A percentile compares a stretch with the other conserved stretches of the same genome.
Conservation (phyloP, 495 filamentous ascomycete species). For the Tuber umbilicatum region DNA sequence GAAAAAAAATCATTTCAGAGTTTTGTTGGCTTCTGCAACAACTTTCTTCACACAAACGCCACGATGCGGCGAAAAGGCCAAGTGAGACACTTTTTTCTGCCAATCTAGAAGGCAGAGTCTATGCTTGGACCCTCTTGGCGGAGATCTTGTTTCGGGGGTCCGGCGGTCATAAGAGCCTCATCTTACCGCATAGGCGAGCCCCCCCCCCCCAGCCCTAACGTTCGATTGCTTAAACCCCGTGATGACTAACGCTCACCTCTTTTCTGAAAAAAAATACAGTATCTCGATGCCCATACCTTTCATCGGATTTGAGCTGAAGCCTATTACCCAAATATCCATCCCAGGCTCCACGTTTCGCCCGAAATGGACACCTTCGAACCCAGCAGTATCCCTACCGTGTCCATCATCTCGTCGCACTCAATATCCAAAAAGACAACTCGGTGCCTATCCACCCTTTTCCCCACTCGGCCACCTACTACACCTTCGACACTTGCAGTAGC, state of each 20-base stretch:
- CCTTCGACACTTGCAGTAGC: slow-evolving; percentile 31
- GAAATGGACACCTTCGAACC: not conserved
- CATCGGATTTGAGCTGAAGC: not conserved
- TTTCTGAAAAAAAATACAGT: not conserved
- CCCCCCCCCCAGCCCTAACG: not conserved
- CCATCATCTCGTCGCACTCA: slow-evolving; percentile 31
- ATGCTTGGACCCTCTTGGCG: slow-evolving; percentile 10
- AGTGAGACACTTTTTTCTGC: slow-evolving; percentile 15
- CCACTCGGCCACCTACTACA: not conserved
- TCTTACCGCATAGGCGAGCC: not conserved
- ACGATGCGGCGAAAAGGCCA: slow-evolving; percentile 19
- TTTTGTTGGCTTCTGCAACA: not conserved
- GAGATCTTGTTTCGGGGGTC: slow-evolving; percentile 21
- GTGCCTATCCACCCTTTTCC: slow-evolving; percentile 38
- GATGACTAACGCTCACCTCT: not conserved
- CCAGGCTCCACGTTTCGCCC: not conserved
- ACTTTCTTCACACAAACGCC: slow-evolving; percentile 11
- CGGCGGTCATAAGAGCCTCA: slow-evolving; percentile 21
- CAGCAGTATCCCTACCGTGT: slow-evolving; percentile 23
- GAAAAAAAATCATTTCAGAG: not conserved
- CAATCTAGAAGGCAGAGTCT: slow-evolving; percentile 11
- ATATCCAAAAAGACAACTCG: slow-evolving; percentile 33
- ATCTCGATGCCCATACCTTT: not conserved
- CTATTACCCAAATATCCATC: not conserved
- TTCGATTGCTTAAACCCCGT: not conserved